phyloP scores from a whole-genome alignment of 805 yeast species.

The Cyberlindnera mycetangii region DNA sequence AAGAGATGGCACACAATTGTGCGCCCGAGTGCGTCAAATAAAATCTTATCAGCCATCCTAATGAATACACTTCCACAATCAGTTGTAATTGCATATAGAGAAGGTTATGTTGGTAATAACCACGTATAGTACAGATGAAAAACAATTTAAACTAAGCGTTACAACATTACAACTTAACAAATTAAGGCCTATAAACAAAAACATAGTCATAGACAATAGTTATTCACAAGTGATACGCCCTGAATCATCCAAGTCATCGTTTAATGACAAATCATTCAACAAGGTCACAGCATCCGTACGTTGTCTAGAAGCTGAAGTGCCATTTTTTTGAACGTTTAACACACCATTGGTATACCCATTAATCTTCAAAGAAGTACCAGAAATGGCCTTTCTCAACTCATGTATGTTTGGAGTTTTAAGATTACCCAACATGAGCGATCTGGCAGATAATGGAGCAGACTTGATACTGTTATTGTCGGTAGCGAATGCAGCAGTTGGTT shows the following conservation, averaged over 20 bases:
- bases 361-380: constrained; percentile 16
- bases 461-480: constrained; percentile 24
- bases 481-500: constrained; percentile 10
- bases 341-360: neutral
- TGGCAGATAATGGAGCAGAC: constrained; percentile 28
- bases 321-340: neutral
- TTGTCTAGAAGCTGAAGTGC: constrained; percentile 13
- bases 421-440: constrained; percentile 25
- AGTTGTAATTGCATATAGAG: no score
- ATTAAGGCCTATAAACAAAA: neutral
- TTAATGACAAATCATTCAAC: constrained; percentile 22
- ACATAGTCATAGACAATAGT: neutral
- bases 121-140: no score
- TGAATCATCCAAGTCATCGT: constrained; percentile 17
- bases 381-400: constrained; percentile 26
- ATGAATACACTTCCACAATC: no score
- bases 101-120: no score
- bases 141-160: no score
- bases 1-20: no score
- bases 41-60: no score
- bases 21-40: no score
- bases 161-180: neutral
- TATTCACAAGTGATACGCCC: constrained; percentile 6
- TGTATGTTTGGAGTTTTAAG: constrained; percentile 26
- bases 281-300: constrained; percentile 24